Evolutionary conservation across 2,329 filamentous ascomycete species (phyloP).

Genomic region (Rhynchosporium graminicola): DNA sequence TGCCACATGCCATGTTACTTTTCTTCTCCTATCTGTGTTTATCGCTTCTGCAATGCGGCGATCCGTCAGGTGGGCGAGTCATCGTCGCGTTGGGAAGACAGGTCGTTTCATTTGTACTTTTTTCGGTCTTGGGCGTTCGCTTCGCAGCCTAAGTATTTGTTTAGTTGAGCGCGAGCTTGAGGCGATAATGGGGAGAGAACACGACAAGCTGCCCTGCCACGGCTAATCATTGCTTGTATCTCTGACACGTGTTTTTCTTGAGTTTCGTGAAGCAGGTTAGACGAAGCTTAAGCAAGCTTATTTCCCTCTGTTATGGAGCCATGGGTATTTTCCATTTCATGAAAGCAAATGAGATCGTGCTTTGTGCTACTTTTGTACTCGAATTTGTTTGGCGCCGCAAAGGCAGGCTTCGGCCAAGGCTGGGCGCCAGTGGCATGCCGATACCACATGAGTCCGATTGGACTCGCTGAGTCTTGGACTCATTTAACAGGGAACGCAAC

Average conservation of each 20-base stretch:
- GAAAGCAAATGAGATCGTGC: background rate
- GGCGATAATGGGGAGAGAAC: background rate
- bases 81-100: background rate
- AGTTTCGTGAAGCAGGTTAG: background rate
- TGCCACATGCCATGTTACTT: background rate
- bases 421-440: conserved; percentile 7
- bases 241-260: background rate
- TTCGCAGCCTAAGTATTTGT: background rate
- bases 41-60: background rate
- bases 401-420: conserved; percentile 6
- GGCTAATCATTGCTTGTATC: conserved; percentile 9
- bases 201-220: background rate
- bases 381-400: background rate
- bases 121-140: too few species aligned
- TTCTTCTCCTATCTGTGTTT: background rate
- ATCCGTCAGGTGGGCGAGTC: background rate
- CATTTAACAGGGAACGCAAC: conserved; percentile 1
- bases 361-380: too few species aligned
- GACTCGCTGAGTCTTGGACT: background rate
- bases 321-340: background rate
- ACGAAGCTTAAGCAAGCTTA: conserved; percentile 11
- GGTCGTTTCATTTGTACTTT: too few species aligned
- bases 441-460: background rate
- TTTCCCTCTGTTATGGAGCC: background rate
- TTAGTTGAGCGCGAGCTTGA: too few species aligned